Evolutionary conservation across 2,329 filamentous ascomycete species (phyloP), one percentile per base, ranked within the genome.

Genomic region (Neopestalotiopsis sp.): DNA sequence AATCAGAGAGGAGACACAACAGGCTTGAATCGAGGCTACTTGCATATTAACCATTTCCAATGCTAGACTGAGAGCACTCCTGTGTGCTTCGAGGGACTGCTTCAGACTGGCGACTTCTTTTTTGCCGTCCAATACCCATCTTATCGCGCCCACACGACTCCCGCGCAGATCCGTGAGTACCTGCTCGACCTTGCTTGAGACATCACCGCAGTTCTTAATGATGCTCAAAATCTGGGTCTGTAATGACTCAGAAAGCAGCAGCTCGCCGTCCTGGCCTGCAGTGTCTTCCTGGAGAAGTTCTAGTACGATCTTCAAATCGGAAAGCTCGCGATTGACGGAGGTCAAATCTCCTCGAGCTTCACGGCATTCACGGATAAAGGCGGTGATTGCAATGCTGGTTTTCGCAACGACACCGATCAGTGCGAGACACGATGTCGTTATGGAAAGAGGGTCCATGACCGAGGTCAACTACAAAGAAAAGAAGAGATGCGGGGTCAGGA

Each of bases 61-160:
- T 14, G 57, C 57, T 4, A 59, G 57, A 34, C 57, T 59, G 13
- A 59, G 30, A 30, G 57, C 57, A 59, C 57, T 34, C 17, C 57
- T 34, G 17, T 59, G 57, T n/a, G 57, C 57, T 28, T 59, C 57
- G 57, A 59, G 57, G 5, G 57, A 59, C 57, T 59, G 57, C 12
- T 59, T 59, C 7, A 59, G 30, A 59, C 24, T 59, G 4, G 30
- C 24, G 30, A 59, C 57, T 10, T 59, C 57, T 28, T 59, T 59
- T 34, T 59, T 59, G 57, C 57, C 6, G 5, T 59, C 24, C 57
- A 59, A 59, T n/a, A 59, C 57, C 57, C 57, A 59, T 59, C n/a
- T 59, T 28, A 59, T 34, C 3, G 57, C 57, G 10, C 57, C 57
- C 12, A 59, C 17, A 4, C 57, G 57, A 10, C 57, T 59, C 13